Conservation (phyloP, 306 rosid genomes). For the Nissolia schottii region DNA sequence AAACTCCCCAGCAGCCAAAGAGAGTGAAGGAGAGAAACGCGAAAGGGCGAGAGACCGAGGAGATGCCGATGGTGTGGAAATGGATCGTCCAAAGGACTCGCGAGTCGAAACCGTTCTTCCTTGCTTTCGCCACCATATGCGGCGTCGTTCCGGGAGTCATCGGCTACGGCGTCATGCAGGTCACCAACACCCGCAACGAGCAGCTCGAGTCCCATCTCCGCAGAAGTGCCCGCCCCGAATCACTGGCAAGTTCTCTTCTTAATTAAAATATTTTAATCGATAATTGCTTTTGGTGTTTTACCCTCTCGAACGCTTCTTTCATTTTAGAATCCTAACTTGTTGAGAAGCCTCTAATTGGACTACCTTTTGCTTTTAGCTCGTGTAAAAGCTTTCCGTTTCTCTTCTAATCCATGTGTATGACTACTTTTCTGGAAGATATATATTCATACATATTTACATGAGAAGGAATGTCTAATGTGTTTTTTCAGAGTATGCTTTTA, state of each 20-base stretch:
- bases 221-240: conserved; percentile 72
- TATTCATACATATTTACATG: background rate
- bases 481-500: too few species aligned
- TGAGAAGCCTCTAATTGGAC: background rate
- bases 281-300: too few species aligned
- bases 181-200: conserved; percentile 59
- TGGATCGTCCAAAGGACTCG: conserved; percentile 71
- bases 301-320: too few species aligned
- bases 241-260: conserved; percentile 47
- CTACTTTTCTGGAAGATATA: background rate
- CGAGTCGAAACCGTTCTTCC: conserved; percentile 83
- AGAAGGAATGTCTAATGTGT: background rate
- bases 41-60: background rate
- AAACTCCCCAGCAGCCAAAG: too few species aligned
- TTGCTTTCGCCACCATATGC: conserved; percentile 81
- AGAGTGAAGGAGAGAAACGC: too few species aligned
- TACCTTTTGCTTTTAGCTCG: background rate
- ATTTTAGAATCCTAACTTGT: background rate
- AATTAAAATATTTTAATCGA: too few species aligned
- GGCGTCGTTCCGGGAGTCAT: conserved; percentile 80
- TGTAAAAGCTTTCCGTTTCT: background rate
- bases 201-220: conserved; percentile 85
- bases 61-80: conserved; percentile 70
- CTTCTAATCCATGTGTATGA: background rate
- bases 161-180: conserved; percentile 77